Conservation (phyloP, 2,329 filamentous ascomycete genomes). For the Xylariaceae sp. region DNA sequence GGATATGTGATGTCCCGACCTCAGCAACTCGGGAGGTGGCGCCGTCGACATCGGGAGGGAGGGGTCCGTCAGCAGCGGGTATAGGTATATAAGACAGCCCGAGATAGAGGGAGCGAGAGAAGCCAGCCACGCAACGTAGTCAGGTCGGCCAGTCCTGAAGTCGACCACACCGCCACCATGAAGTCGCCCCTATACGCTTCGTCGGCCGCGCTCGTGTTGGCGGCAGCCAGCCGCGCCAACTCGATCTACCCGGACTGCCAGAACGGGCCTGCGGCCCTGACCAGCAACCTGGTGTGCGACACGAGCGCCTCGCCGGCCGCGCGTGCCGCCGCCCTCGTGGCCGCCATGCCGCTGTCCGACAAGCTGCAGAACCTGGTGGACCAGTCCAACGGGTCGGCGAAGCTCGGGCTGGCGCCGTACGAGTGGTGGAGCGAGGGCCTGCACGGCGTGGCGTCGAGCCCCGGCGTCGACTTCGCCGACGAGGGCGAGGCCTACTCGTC, state of each 20-base stretch:
- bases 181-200: no score
- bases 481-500: constrained; percentile 19
- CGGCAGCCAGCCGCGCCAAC: constrained; percentile 7
- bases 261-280: constrained; percentile 22
- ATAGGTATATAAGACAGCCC: no score
- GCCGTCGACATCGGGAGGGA: no score
- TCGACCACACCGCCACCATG: no score
- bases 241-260: constrained; percentile 25
- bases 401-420: constrained; percentile 51
- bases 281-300: constrained; percentile 26
- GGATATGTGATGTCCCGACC: no score
- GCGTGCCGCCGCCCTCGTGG: constrained; percentile 24
- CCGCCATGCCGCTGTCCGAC: constrained; percentile 25
- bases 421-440: constrained; percentile 57
- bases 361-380: constrained; percentile 27
- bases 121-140: no score
- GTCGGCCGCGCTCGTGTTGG: constrained; percentile 12
- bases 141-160: no score
- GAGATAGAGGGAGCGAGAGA: no score
- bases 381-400: constrained; percentile 37
- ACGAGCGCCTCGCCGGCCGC: constrained; percentile 19
- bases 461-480: constrained; percentile 29
- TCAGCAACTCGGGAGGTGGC: no score
- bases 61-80: no score
- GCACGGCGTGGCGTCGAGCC: constrained; percentile 50